These are phyloP conservation scores for Colletotrichum simmondsii DNA, from an alignment of 2,329 filamentous ascomycete genomes.

Conservation along the genomic window DNA sequence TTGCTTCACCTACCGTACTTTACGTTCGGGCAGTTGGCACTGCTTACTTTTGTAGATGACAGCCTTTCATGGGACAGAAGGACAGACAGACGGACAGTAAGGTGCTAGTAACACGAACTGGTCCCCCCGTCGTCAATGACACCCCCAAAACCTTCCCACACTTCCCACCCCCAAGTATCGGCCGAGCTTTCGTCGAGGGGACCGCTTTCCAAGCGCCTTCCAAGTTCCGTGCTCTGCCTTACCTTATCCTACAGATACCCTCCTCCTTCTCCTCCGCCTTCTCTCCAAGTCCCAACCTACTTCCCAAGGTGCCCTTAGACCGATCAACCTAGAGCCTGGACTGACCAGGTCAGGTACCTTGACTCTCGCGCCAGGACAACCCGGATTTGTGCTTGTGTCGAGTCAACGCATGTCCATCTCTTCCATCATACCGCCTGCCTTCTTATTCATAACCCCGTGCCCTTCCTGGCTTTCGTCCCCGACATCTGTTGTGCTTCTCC, in stretches of 20 bases:
- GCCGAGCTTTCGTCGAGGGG: constrained; percentile 21
- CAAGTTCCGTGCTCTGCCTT: constrained; percentile 14
- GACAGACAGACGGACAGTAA: not conserved
- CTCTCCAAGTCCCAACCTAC: not conserved
- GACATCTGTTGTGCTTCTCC: not conserved
- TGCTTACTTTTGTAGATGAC: not conserved
- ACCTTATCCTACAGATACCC: constrained; percentile 25
- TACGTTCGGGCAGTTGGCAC: not conserved
- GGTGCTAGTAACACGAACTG: not conserved
- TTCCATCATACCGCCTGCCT: constrained; percentile 12
- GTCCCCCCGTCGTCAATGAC: not conserved
- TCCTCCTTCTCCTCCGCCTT: constrained; percentile 8
- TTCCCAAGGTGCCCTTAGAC: constrained; percentile 2
- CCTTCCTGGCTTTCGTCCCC: not conserved
- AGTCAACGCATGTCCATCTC: constrained; percentile 28
- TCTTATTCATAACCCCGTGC: constrained; percentile 26
- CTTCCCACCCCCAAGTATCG: constrained; percentile 10
- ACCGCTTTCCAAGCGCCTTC: not conserved
- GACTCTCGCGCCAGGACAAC: constrained; percentile 22
- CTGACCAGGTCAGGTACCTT: constrained; percentile 20
- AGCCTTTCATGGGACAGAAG: not conserved
- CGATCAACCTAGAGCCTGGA: constrained; percentile 21
- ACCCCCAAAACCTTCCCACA: not conserved
- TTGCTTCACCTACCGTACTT: too few species aligned
- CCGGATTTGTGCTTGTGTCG: constrained; percentile 31